Conservation (phyloP, 2,329 filamentous ascomycete genomes). For the Calonectria hongkongensis region DNA sequence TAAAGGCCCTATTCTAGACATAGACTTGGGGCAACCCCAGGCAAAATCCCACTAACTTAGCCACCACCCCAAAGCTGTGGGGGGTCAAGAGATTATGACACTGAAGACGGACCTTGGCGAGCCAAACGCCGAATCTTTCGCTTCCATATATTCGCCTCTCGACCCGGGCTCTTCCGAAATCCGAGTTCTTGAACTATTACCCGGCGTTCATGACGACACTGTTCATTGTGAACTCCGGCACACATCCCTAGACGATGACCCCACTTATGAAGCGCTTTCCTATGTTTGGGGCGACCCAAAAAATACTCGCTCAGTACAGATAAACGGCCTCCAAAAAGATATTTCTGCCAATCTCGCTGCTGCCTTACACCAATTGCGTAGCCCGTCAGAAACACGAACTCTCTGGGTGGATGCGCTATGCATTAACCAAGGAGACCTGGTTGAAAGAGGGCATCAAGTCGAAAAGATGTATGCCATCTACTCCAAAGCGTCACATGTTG, state of each 20-base stretch:
- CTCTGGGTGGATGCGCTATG: slow-evolving; percentile 9
- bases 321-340: not conserved
- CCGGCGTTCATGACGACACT: not conserved
- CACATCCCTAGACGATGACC: not conserved
- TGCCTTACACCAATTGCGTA: not conserved
- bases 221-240: not conserved
- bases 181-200: not conserved
- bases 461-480: slow-evolving; percentile 1
- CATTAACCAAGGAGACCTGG: not conserved
- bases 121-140: not conserved
- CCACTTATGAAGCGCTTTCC: not conserved
- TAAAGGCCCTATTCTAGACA: too few species aligned
- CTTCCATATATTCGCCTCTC: not conserved
- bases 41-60: too few species aligned
- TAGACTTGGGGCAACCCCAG: too few species aligned
- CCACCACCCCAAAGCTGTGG: not conserved
- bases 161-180: not conserved
- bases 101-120: not conserved
- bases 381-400: not conserved
- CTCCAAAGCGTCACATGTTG: slow-evolving; percentile 1
- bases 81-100: not conserved
- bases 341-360: not conserved
- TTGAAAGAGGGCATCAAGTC: not conserved
- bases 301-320: not conserved
- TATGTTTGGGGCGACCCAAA: not conserved